A percentile compares a stretch with the other conserved stretches of the same genome.
Evolutionary conservation across 768 basidiomycete genomes (phyloP).

Genomic region (Ramaria rubella): DNA sequence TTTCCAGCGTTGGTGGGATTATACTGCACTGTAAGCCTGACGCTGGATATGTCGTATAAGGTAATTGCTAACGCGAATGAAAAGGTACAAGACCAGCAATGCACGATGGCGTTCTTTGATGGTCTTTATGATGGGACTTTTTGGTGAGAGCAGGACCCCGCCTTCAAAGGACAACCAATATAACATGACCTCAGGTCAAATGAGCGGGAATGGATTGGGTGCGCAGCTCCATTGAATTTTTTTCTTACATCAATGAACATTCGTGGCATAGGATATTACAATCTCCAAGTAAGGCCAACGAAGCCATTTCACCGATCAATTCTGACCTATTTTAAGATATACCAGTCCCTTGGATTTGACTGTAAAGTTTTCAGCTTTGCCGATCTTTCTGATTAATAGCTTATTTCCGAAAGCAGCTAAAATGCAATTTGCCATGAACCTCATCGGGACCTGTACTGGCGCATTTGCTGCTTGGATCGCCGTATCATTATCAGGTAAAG

Average conservation of each 20-base stretch:
- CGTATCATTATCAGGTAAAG: constrained; percentile 10
- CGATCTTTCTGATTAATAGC: not conserved
- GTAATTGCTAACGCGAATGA: not conserved
- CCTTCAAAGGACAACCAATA: no score
- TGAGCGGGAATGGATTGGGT: constrained; percentile 30
- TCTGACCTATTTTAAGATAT: constrained; percentile 26
- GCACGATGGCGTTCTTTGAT: constrained; percentile 10
- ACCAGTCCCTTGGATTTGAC: constrained; percentile 18
- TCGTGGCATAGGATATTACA: constrained; percentile 4
- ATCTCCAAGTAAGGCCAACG: not conserved
- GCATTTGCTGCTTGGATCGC: constrained; percentile 4
- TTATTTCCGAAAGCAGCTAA: not conserved
- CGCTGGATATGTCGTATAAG: not conserved
- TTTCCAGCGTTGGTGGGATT: constrained; percentile 17
- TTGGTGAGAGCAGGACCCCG: constrained; percentile 15
- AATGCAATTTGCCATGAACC: constrained; percentile 13
- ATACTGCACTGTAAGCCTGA: constrained; percentile 2
- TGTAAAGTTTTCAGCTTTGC: not conserved
- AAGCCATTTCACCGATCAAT: not conserved
- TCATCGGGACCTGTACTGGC: constrained; percentile 7
- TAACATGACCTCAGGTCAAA: constrained; percentile 16
- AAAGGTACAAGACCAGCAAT: not conserved
- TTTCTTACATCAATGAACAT: not conserved
- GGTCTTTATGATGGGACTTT: constrained; percentile 18
- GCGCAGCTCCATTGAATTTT: not conserved